phyloP scores from a whole-genome alignment of 2,329 filamentous ascomycete species.

The Scedosporium minutisporum region DNA sequence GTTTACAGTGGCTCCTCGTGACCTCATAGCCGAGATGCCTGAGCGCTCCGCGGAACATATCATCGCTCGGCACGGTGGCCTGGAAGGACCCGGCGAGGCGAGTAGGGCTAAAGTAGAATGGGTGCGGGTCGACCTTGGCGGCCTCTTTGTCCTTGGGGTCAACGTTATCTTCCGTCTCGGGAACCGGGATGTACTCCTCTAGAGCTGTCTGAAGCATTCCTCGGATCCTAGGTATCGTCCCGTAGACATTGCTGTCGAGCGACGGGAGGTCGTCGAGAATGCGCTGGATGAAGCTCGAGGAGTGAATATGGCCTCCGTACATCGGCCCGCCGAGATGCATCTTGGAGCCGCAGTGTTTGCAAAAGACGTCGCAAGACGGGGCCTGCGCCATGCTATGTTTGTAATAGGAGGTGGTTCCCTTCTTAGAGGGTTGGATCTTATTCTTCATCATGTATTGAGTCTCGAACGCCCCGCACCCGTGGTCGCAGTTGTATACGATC shows the following conservation, averaged over 20 bases:
- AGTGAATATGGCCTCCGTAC: constrained; percentile 87
- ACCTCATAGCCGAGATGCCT: constrained; percentile 71
- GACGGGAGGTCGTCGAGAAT: constrained; percentile 65
- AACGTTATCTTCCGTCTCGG: constrained; percentile 20
- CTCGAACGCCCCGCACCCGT: constrained; percentile 84
- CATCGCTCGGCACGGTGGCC: constrained; percentile 69
- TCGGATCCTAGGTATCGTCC: constrained; percentile 70
- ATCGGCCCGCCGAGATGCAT: constrained; percentile 89
- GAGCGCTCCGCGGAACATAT: constrained; percentile 72
- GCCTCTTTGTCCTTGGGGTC: constrained; percentile 39
- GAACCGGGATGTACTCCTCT: constrained; percentile 52
- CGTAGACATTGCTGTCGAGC: constrained; percentile 61
- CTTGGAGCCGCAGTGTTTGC: constrained; percentile 75
- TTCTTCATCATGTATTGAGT: constrained; percentile 70
- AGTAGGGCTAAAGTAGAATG: constrained; percentile 79
- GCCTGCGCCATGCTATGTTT: constrained; percentile 69
- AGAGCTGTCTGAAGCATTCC: constrained; percentile 87
- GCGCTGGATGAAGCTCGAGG: constrained; percentile 67
- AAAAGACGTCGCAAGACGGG: constrained; percentile 56
- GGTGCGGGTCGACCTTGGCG: constrained; percentile 60
- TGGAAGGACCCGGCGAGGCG: constrained; percentile 67
- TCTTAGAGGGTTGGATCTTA: constrained; percentile 50
- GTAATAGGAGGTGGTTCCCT: constrained; percentile 60
- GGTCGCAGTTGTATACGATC: constrained; percentile 83
- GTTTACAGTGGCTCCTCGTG: constrained; percentile 78